phyloP scores from a whole-genome alignment of 192 early-diverging fungal genomes.

The Coemansia sp. region DNA sequence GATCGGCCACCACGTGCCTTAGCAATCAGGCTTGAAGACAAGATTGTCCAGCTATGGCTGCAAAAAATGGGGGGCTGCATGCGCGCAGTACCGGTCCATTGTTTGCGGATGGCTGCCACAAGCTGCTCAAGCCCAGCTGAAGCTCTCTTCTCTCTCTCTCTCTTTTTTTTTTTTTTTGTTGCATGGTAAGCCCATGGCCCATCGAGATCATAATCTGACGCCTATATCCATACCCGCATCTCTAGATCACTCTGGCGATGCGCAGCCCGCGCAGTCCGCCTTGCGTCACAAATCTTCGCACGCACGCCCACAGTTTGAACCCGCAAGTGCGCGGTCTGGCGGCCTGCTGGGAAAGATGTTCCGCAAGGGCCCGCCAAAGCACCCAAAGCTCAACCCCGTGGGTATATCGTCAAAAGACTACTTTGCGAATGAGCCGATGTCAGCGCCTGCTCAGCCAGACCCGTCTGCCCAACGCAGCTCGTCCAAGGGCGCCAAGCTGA shows the following conservation, averaged over 20 bases:
- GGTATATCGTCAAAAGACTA: conserved; percentile 52
- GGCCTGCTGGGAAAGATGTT: conserved; percentile 49
- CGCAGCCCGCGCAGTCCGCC: background rate
- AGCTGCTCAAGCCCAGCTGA: background rate
- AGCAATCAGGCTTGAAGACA: conserved; percentile 1
- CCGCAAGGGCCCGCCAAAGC: conserved; percentile 43
- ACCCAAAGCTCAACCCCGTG: conserved; percentile 43
- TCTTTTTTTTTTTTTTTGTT: background rate
- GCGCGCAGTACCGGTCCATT: conserved; percentile 16
- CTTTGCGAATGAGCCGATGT: conserved; percentile 27
- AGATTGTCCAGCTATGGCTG: conserved; percentile 4
- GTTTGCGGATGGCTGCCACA: conserved; percentile 9
- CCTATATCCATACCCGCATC: conserved; percentile 10
- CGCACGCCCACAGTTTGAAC: background rate
- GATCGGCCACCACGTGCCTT: conserved; percentile 11
- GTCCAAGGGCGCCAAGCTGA: conserved; percentile 22
- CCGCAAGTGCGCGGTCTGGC: conserved; percentile 16
- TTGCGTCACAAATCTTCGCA: conserved; percentile 1
- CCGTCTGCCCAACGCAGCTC: background rate
- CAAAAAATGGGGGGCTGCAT: conserved; percentile 6
- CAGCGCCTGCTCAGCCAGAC: conserved; percentile 5
- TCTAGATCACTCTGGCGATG: background rate
- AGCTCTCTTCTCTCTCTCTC: background rate
- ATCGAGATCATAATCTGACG: conserved; percentile 5
- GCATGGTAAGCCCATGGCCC: conserved; percentile 8